Conservation (phyloP, 441 rosid genomes). For the Cnidoscolus chayamansa region DNA sequence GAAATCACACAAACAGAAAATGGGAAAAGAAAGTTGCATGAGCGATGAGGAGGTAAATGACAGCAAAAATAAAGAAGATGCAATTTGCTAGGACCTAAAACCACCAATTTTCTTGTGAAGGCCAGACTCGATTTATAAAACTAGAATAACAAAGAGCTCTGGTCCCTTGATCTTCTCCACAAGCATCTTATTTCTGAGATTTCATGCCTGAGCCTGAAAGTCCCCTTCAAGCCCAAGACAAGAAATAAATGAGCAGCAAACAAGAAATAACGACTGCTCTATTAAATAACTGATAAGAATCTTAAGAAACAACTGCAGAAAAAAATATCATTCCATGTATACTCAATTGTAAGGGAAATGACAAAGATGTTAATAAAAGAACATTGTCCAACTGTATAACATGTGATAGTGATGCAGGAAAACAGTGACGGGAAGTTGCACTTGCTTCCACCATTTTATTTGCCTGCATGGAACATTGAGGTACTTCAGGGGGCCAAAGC, state of each 20-base stretch:
- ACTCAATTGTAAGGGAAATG: not conserved
- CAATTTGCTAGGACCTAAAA: not conserved
- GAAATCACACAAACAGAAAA: not conserved
- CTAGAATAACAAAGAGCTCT: not conserved
- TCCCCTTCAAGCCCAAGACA: not conserved
- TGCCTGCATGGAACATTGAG: not conserved
- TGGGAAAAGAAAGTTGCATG: not conserved
- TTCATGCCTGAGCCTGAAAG: not conserved
- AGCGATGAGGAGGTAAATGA: not conserved
- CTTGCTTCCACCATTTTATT: not conserved
- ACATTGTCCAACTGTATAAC: not conserved
- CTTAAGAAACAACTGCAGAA: not conserved
- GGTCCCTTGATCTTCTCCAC: not conserved
- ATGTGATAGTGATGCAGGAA: not conserved
- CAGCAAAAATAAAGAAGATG: not conserved
- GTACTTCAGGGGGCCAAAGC: not conserved
- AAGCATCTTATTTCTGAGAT: constrained; percentile 5
- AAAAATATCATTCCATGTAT: not conserved
- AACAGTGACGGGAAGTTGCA: not conserved
- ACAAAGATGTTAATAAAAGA: not conserved
- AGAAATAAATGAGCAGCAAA: not conserved
- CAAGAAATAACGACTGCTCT: not conserved
- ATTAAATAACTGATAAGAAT: not conserved
- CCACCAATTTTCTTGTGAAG: not conserved
- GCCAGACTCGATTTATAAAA: constrained; percentile 1